These are phyloP conservation scores for Ettlia oleoabundans DNA, from an alignment of 139 green algal species.

Conservation along the genomic window DNA sequence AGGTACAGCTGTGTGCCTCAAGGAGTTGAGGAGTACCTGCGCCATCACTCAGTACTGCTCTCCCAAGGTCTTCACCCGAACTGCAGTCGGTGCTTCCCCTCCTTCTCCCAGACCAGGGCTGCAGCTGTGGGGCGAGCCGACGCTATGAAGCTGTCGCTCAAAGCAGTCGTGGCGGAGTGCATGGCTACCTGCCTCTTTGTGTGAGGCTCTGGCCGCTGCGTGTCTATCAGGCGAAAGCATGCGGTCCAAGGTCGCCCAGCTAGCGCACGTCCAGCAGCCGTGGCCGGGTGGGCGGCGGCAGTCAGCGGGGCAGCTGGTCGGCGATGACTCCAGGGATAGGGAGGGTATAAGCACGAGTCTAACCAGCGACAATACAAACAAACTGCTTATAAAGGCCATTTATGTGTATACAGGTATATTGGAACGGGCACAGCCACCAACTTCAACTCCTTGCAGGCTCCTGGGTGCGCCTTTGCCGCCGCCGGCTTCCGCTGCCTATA, in stretches of 20 bases:
- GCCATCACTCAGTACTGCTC: too few species aligned
- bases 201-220: not conserved
- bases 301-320: conserved; percentile 13
- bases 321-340: not conserved
- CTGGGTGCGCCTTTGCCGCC: not conserved
- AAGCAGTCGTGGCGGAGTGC: conserved; percentile 36
- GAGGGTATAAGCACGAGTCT: not conserved
- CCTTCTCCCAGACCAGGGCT: too few species aligned
- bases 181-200: conserved; percentile 35
- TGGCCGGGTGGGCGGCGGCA: too few species aligned
- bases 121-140: not conserved
- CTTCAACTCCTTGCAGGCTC: conserved; percentile 3
- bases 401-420: conserved; percentile 29
- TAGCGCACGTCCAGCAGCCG: not conserved
- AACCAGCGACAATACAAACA: not conserved
- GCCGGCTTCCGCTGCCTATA: too few species aligned
- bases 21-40: too few species aligned
- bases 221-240: too few species aligned
- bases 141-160: conserved; percentile 14
- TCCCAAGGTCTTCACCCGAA: too few species aligned
- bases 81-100: too few species aligned
- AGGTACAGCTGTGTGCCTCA: too few species aligned
- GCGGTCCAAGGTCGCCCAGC: too few species aligned
- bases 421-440: conserved; percentile 28
- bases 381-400: not conserved